Evolutionary conservation across 2,329 filamentous ascomycete genomes (phyloP).

Genomic region (Colletotrichum camelliae): DNA sequence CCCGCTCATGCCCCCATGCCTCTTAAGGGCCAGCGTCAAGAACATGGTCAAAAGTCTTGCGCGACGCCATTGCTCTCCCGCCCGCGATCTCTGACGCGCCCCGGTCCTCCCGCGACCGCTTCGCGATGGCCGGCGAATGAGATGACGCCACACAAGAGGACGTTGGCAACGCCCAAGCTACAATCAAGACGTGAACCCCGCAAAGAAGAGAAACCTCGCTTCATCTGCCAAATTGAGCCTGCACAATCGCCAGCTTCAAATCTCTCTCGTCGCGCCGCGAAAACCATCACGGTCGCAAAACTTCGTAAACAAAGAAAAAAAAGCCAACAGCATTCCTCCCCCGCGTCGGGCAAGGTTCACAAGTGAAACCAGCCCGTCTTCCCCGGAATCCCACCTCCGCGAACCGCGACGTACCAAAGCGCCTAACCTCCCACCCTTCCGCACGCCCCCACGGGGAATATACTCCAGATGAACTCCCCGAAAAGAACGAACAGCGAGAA

Average conservation of each 20-base stretch:
- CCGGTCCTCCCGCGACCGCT: constrained; percentile 2
- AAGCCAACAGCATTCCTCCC: not conserved
- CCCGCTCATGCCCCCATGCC: not conserved
- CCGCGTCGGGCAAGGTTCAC: not conserved
- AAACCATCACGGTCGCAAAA: not conserved
- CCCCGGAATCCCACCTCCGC: constrained; percentile 8
- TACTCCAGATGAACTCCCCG: not conserved
- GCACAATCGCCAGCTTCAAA: not conserved
- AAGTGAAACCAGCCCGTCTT: constrained; percentile 11
- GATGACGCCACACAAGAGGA: not conserved
- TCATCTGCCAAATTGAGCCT: not conserved
- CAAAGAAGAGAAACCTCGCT: not conserved
- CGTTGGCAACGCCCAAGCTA: not conserved
- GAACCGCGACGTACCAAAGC: constrained; percentile 5
- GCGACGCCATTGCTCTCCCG: not conserved
- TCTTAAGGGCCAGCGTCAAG: not conserved
- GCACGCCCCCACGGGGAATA: not conserved
- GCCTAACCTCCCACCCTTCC: not conserved
- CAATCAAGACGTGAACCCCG: not conserved
- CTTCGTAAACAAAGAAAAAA: not conserved
- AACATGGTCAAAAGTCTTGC: not conserved
- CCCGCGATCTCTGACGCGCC: not conserved
- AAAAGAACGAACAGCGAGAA: not conserved
- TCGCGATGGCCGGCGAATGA: not conserved
- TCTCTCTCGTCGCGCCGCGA: not conserved